phyloP scores from a whole-genome alignment of 225 moss, liverwort and hornwort species.

The Physcomitrium patens region DNA sequence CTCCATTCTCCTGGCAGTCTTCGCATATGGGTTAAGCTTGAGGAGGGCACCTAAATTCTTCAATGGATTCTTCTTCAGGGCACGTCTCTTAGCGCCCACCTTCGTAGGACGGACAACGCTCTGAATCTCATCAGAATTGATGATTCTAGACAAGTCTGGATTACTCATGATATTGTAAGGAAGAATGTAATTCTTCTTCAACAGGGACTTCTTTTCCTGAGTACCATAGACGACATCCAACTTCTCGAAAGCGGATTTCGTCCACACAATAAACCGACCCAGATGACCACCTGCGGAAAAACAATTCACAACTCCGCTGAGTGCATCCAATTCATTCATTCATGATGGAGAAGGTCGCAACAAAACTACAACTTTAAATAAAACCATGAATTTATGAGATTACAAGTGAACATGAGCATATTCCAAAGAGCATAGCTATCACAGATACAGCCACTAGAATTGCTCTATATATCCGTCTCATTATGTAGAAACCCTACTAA shows the following conservation, averaged over 20 bases:
- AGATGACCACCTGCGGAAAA: slow-evolving; percentile 44
- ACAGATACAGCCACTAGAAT: no score
- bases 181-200: slow-evolving; percentile 56
- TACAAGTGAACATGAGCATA: no score
- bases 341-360: no score
- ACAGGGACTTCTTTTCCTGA: slow-evolving; percentile 39
- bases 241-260: slow-evolving; percentile 53
- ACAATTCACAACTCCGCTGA: no score
- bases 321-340: no score
- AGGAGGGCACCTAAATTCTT: slow-evolving; percentile 63
- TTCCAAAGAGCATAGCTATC: no score
- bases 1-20: slow-evolving; percentile 66
- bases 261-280: slow-evolving; percentile 34
- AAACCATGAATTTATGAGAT: no score
- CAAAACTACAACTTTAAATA: no score
- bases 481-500: background rate
- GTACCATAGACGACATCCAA: slow-evolving; percentile 54
- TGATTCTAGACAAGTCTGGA: slow-evolving; percentile 44
- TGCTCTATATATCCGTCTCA: no score
- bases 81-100: slow-evolving; percentile 52
- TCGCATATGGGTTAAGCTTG: slow-evolving; percentile 66
- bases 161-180: slow-evolving; percentile 55
- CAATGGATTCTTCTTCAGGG: slow-evolving; percentile 64
- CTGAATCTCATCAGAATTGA: slow-evolving; percentile 34
- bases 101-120: slow-evolving; percentile 54